Evolutionary conservation across 345 rosid species (phyloP).

Genomic region (Dimocarpus longan): DNA sequence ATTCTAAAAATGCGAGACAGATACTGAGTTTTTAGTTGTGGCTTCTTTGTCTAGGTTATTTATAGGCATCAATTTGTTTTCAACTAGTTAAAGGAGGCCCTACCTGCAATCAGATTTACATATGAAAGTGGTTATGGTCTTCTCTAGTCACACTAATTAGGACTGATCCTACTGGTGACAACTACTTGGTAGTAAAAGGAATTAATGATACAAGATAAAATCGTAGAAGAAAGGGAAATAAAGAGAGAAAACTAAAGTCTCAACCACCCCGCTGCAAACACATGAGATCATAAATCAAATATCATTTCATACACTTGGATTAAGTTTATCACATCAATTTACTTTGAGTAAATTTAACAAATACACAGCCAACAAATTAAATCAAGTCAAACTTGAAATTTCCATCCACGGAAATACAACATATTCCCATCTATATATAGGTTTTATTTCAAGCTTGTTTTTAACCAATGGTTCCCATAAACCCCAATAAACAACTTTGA

Average conservation of each 20-base stretch:
- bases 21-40: neutral
- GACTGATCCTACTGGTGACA: neutral
- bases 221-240: neutral
- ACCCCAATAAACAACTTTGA: neutral
- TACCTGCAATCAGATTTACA: too few species aligned
- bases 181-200: neutral
- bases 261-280: neutral
- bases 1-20: neutral
- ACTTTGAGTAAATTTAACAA: neutral
- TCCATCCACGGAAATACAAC: neutral
- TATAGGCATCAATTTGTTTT: too few species aligned
- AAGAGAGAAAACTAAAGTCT: neutral
- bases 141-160: too few species aligned
- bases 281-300: neutral
- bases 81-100: too few species aligned
- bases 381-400: neutral
- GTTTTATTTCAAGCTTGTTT: constrained; percentile 7
- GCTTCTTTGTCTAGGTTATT: too few species aligned
- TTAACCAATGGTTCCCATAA: neutral
- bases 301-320: too few species aligned
- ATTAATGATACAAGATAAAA: neutral
- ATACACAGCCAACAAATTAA: neutral
- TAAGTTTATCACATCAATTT: too few species aligned
- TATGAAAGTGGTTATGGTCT: too few species aligned
- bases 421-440: neutral